Conservation (phyloP, 148 eudicot genomes). For the Nepenthes gracilis region DNA sequence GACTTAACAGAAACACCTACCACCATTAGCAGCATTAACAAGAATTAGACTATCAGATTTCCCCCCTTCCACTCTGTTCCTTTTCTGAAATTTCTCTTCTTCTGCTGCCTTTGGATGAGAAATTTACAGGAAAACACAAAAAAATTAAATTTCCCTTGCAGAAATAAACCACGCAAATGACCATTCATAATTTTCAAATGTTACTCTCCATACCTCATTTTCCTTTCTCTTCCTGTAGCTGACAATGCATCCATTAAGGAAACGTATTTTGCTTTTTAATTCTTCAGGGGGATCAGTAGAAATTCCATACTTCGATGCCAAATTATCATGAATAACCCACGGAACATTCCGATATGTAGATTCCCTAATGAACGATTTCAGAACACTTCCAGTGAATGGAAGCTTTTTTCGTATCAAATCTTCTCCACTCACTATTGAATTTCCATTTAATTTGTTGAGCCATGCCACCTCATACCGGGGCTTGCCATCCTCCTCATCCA, state of each 20-base stretch:
- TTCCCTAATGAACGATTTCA: constrained; percentile 85
- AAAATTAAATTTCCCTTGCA: constrained; percentile 3
- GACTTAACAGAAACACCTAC: neutral
- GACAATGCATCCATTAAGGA: constrained; percentile 51
- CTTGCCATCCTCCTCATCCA: constrained; percentile 39
- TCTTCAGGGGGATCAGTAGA: constrained; percentile 72
- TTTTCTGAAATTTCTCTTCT: constrained; percentile 22
- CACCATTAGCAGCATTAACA: neutral
- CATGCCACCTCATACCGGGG: constrained; percentile 72
- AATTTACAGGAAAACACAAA: constrained; percentile 2
- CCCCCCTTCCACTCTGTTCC: constrained; percentile 18
- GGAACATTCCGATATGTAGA: constrained; percentile 81
- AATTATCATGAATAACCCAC: constrained; percentile 78
- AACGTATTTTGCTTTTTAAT: constrained; percentile 30
- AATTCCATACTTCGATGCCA: constrained; percentile 71
- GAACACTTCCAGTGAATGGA: constrained; percentile 64
- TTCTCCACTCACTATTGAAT: constrained; percentile 45
- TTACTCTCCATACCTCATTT: constrained; percentile 29
- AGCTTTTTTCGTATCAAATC: constrained; percentile 66
- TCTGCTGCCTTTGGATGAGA: constrained; percentile 14
- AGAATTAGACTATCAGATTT: constrained; percentile 1
- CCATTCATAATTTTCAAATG: constrained; percentile 10
- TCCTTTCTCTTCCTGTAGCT: constrained; percentile 53
- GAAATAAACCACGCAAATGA: constrained; percentile 1
- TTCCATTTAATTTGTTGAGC: constrained; percentile 60